Percentiles rank a stretch among this genome's conserved stretches.
These are phyloP conservation scores for Chytriomyces sp. DNA, from an alignment of 192 early-diverging fungal species.

Conservation along the genomic window DNA sequence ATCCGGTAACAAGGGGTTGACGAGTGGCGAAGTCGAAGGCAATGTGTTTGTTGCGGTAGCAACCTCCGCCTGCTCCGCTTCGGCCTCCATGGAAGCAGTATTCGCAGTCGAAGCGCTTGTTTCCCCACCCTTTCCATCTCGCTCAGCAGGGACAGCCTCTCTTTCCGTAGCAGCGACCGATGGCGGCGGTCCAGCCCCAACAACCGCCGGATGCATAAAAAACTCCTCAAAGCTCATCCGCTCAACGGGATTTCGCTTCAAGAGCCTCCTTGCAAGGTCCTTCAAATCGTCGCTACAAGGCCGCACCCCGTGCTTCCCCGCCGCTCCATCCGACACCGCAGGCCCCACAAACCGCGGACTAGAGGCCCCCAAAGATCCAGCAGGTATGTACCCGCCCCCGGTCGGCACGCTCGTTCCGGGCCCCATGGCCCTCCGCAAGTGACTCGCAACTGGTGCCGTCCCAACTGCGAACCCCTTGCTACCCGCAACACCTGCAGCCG, in stretches of 20 bases:
- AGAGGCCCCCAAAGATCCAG: not conserved
- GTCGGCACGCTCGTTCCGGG: not conserved
- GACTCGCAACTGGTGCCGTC: not conserved
- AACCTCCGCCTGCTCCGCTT: too few relatives aligned
- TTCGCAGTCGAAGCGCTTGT: too few relatives aligned
- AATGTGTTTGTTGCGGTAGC: not conserved
- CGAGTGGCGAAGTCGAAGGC: not conserved
- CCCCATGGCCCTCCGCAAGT: not conserved
- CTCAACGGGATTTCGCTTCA: slow-evolving; percentile 85
- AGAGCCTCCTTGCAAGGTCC: slow-evolving; percentile 77
- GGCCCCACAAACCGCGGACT: slow-evolving; percentile 6
- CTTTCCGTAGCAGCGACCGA: too few relatives aligned
- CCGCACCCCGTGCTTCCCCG: slow-evolving; percentile 20
- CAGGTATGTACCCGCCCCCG: not conserved
- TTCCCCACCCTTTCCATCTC: too few relatives aligned
- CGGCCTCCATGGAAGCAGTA: too few relatives aligned
- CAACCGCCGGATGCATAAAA: slow-evolving; percentile 79
- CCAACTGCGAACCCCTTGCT: not conserved
- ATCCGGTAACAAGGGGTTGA: slow-evolving; percentile 15
- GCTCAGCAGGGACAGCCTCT: too few relatives aligned
- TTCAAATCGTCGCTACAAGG: slow-evolving; percentile 73
- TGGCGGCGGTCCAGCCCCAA: not conserved
- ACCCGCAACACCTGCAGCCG: too few relatives aligned
- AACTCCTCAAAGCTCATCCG: slow-evolving; percentile 94
- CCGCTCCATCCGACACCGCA: slow-evolving; percentile 24